A percentile compares a stretch with the other conserved stretches of the same genome.
Conservation (phyloP, 306 rosid genomes). For the Dicorynia guianensis region DNA sequence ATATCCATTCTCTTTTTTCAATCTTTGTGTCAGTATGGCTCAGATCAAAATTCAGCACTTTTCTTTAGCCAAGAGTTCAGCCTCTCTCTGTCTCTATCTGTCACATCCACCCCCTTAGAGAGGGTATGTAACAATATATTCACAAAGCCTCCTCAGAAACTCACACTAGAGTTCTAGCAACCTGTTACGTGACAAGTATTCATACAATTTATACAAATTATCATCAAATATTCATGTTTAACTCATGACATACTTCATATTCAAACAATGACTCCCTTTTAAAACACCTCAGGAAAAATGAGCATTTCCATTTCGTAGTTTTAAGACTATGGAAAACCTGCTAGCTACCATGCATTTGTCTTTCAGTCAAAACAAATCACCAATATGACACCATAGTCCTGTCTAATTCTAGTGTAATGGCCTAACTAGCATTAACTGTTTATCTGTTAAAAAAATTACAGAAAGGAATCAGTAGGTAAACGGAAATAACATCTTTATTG, state of each 20-base stretch:
- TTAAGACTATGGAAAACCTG: neutral
- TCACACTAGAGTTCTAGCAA: neutral
- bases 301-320: neutral
- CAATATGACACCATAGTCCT: neutral
- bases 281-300: slow-evolving; percentile 5
- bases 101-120: slow-evolving; percentile 22
- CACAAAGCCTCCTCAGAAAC: neutral
- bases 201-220: slow-evolving; percentile 13
- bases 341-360: slow-evolving; percentile 8
- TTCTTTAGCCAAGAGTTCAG: no score
- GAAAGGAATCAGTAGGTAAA: neutral
- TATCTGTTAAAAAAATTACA: no score
- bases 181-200: slow-evolving; percentile 15
- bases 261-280: slow-evolving; percentile 19
- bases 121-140: slow-evolving; percentile 9
- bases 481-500: neutral
- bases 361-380: no score
- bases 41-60: slow-evolving; percentile 20
- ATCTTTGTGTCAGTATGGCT: slow-evolving; percentile 30
- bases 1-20: slow-evolving; percentile 54
- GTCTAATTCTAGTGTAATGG: neutral
- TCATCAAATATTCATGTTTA: neutral
- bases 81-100: no score
- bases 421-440: neutral
- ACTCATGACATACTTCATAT: slow-evolving; percentile 3